These are phyloP conservation scores for Leccinum aurantiacum DNA, from an alignment of 768 basidiomycete species.

Conservation along the genomic window DNA sequence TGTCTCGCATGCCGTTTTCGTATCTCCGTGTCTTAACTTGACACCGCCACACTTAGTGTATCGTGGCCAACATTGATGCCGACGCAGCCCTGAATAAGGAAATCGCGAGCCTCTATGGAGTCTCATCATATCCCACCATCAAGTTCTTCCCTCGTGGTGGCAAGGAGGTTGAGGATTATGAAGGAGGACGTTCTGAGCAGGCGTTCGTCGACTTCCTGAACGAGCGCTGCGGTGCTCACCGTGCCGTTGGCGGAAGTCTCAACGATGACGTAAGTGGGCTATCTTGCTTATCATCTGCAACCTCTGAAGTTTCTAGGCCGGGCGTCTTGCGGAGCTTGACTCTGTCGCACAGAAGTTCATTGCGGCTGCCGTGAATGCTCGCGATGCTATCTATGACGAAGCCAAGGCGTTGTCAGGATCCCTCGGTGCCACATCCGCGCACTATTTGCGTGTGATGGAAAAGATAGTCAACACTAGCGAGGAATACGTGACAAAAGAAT, in stretches of 20 bases:
- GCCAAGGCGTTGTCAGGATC: constrained; percentile 52
- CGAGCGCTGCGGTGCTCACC: constrained; percentile 81
- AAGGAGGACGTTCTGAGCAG: constrained; percentile 66
- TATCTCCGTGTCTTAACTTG: constrained; percentile 4
- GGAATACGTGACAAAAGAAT: constrained; percentile 83
- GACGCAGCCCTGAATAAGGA: constrained; percentile 79
- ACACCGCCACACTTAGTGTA: constrained; percentile 51
- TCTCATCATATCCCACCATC: constrained; percentile 87
- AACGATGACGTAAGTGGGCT: constrained; percentile 53
- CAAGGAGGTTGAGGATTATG: constrained; percentile 65
- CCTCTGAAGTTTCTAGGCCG: constrained; percentile 55
- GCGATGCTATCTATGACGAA: constrained; percentile 63
- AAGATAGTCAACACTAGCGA: constrained; percentile 72
- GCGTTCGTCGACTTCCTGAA: constrained; percentile 82
- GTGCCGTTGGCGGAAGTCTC: constrained; percentile 80
- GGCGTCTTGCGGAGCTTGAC: constrained; percentile 78
- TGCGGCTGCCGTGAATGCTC: constrained; percentile 52
- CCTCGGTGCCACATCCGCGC: constrained; percentile 55
- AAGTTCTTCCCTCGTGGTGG: constrained; percentile 86
- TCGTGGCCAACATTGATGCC: constrained; percentile 89
- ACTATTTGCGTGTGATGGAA: constrained; percentile 91
- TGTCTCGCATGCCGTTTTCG: constrained; percentile 15
- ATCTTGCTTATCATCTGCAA: background rate
- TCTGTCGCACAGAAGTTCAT: constrained; percentile 74
- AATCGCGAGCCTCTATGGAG: constrained; percentile 67